Evolutionary conservation across 148 eudicot genomes (phyloP), one percentile per base, ranked within the genome.

Genomic region (Chenopodium formosanum): DNA sequence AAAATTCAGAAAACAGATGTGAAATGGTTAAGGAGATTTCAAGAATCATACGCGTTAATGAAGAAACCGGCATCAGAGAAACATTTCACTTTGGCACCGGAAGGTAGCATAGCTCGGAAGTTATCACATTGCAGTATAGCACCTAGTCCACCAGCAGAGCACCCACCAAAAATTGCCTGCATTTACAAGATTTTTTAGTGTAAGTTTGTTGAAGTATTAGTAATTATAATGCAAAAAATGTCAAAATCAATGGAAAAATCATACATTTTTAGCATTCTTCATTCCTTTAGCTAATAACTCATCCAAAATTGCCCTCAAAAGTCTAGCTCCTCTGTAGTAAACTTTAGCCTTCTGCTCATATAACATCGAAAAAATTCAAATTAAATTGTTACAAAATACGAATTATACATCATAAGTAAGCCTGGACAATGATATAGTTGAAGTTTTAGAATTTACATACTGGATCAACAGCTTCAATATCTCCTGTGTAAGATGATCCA

Each of bases 61-160:
- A 97, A 97, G 82, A 83, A 97, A 53, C 99, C 98, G 31, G 99
- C 99, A 86, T 97, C 99, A 13, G 99, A 84, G 19, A 97, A 80
- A 75, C 99, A 97, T 79, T 97, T 97, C 37, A 97, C 99, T 85
- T 88, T 94, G 70, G 98, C 84, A 48, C 85, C 74, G 1, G 63
- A 22, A 20, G 99, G 97, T 63, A 97, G 47, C 58, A 92, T 88
- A 85, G 93, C 86, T 75, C 90, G 87, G 73, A 97, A 97, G 44
- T 81, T 88, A 85, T 97, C 99, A 85, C 98, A 94, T 76, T 91
- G 94, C 74, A 94, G 82, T 80, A 97, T 94, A 25, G 92, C 88
- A 73, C 98, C 85, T 74, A 94, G 79, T 58, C 99, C 99, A 81
- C 99, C 99, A 40, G 99, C 99, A 48, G 99, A 97, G 83, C 98